Evolutionary conservation across 495 filamentous ascomycete species (phyloP), one percentile per base, ranked within the genome.

Genomic region (Podospora appendiculata): DNA sequence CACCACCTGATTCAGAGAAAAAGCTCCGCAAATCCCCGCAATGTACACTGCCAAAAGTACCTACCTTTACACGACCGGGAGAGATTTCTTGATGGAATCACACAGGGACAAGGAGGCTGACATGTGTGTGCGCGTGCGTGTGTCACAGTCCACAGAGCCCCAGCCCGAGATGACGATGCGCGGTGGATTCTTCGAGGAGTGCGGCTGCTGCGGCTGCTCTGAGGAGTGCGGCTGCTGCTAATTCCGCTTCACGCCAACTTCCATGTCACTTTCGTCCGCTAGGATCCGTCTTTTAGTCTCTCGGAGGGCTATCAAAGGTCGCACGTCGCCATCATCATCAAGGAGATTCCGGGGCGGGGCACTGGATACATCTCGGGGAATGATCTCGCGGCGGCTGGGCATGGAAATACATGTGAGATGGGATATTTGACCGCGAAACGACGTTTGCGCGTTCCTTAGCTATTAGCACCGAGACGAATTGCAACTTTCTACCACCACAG

Each of bases 161-260:
- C 62, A 63, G 46, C 62, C 62, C n/a, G 62, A 65, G 43, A 58
- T 63, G 55, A 55, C 45, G 39, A 51, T 65, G 55, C 62, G 60
- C 41, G 62, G 62, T 46, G 62, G 62, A 35, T 63, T 65, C 36
- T 43, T 59, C 10, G 62, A 65, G 49, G 62, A 65, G 47, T 65
- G 62, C 49, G 41, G 47, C 34, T 65, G 62, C 53, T 63, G 62
- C 51, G 58, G 62, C 51, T 65, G 41, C 43, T 47, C 53, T 2
- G 60, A 65, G 44, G 55, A 58, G 47, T 63, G 60, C 44, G 40
- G 16, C 18, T 65, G 62, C 51, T 65, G 62, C 55, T 65, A 60
- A 55, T 34, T 4, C 8, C 8, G 16, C 43, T 11, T 45, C 6
- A 38, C 13, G 36, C 36, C 13, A 10, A 11, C 36, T 38, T 13